Percentiles rank a stretch among this genome's conserved stretches.
These are phyloP conservation scores for Phytopythium delawarense DNA, from an alignment of 352 stramenopile species.

Conservation along the genomic window DNA sequence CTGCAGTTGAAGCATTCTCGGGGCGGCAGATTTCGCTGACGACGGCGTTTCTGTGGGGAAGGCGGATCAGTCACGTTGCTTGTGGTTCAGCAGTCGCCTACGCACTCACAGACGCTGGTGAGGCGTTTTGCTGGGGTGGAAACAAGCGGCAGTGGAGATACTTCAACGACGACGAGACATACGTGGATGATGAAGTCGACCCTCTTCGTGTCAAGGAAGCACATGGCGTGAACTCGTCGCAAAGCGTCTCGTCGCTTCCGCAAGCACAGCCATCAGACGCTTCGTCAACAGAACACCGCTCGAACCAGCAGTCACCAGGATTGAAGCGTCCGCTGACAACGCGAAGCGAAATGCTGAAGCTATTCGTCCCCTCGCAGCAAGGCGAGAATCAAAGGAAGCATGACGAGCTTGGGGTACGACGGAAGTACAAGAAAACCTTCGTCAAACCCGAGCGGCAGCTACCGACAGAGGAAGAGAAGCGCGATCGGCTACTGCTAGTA, in stretches of 20 bases:
- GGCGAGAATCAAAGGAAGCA: constrained; percentile 26
- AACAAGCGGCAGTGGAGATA: constrained; percentile 66
- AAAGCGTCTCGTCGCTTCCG: not conserved
- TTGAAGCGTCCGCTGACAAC: constrained; percentile 30
- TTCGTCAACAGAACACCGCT: not conserved
- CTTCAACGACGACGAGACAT: constrained; percentile 53
- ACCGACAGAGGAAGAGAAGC: constrained; percentile 41
- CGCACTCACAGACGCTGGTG: constrained; percentile 60
- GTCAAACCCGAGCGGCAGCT: constrained; percentile 33
- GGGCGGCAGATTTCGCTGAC: constrained; percentile 51
- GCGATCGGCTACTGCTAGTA: constrained; percentile 31
- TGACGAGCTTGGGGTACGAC: constrained; percentile 29
- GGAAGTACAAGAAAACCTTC: constrained; percentile 49
- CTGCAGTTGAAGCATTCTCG: constrained; percentile 43
- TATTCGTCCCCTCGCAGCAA: constrained; percentile 43
- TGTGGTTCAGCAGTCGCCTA: constrained; percentile 49
- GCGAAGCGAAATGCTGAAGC: constrained; percentile 63
- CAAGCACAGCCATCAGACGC: not conserved
- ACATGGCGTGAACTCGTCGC: not conserved
- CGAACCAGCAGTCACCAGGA: not conserved
- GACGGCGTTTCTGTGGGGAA: constrained; percentile 72
- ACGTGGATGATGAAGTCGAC: constrained; percentile 6
- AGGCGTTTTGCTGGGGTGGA: constrained; percentile 78
- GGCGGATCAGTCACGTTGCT: constrained; percentile 48
- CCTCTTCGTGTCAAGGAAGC: not conserved